Conservation (phyloP, 768 basidiomycete genomes). For the Mrakia hoshinonis region DNA sequence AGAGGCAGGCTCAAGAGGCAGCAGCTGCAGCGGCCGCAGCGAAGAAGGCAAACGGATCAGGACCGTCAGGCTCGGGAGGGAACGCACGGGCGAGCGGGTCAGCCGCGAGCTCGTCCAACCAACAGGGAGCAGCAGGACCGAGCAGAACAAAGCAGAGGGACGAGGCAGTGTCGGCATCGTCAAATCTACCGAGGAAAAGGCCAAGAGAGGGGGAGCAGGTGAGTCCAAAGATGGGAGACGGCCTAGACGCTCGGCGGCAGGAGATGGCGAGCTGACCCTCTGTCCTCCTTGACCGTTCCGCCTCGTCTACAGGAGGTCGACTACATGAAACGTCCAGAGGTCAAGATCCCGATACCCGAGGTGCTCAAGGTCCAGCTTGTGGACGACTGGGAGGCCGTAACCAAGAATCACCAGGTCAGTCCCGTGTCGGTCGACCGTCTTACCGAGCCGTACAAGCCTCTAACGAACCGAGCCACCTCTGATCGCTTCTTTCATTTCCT, state of each 20-base stretch:
- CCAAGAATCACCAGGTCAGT: slow-evolving; percentile 79
- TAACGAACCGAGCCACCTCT: neutral
- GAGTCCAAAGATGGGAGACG: neutral
- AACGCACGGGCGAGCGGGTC: neutral
- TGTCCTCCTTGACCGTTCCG: neutral
- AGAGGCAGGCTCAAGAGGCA: slow-evolving; percentile 23
- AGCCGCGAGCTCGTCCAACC: neutral
- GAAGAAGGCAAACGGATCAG: neutral
- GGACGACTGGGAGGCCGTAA: slow-evolving; percentile 96
- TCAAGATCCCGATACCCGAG: slow-evolving; percentile 85
- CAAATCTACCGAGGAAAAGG: slow-evolving; percentile 13
- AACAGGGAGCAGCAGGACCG: neutral
- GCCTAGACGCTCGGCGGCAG: too few relatives aligned
- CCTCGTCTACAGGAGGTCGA: slow-evolving; percentile 55
- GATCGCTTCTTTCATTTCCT: neutral
- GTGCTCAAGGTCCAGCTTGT: slow-evolving; percentile 79
- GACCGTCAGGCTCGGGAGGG: neutral
- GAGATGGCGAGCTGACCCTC: neutral
- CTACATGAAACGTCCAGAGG: slow-evolving; percentile 66
- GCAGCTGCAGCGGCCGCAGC: neutral
- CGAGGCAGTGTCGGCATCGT: neutral
- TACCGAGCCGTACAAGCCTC: too few relatives aligned
- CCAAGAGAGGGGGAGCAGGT: slow-evolving; percentile 25
- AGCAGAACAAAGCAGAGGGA: neutral
- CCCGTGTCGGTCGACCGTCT: neutral